phyloP scores from a whole-genome alignment of 2,329 filamentous ascomycete genomes.

The Blastomyces gilchristii region DNA sequence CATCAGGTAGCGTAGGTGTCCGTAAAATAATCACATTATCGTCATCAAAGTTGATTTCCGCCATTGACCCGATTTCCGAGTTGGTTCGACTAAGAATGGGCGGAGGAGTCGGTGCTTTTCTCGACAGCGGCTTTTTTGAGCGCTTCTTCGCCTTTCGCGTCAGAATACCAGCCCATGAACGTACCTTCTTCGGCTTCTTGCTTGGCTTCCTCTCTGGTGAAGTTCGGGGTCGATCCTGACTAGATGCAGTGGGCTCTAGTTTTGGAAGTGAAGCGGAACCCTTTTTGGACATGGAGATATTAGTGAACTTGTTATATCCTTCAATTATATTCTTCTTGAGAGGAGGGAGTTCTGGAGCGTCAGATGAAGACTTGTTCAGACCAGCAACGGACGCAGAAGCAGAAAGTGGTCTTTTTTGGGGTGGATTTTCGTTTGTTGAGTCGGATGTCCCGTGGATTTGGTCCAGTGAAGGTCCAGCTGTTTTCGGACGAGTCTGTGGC shows the following conservation, averaged over 20 bases:
- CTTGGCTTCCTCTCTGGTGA: slow-evolving; percentile 27
- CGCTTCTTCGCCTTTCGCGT: slow-evolving; percentile 41
- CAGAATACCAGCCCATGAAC: slow-evolving; percentile 48
- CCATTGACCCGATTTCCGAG: slow-evolving; percentile 32
- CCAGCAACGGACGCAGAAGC: slow-evolving; percentile 24
- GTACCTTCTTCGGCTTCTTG: slow-evolving; percentile 62
- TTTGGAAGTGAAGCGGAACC: not conserved
- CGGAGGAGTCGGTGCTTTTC: slow-evolving; percentile 36
- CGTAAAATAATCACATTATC: slow-evolving; percentile 41
- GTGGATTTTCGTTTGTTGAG: slow-evolving; percentile 14
- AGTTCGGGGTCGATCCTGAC: slow-evolving; percentile 18
- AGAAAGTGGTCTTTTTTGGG: slow-evolving; percentile 33
- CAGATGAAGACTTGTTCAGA: not conserved
- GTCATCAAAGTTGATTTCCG: slow-evolving; percentile 41
- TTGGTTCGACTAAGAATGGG: slow-evolving; percentile 33
- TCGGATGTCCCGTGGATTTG: slow-evolving; percentile 19
- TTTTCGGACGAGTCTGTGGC: slow-evolving; percentile 31
- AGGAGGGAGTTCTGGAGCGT: slow-evolving; percentile 1
- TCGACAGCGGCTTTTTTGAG: slow-evolving; percentile 33
- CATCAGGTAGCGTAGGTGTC: slow-evolving; percentile 31
- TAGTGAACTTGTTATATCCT: not conserved
- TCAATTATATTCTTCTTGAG: slow-evolving; percentile 4
- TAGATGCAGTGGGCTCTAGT: slow-evolving; percentile 12
- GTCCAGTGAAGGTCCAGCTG: slow-evolving; percentile 33
- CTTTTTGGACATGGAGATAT: not conserved